Evolutionary conservation across 345 rosid genomes (phyloP).

Genomic region (Excoecaria agallocha): DNA sequence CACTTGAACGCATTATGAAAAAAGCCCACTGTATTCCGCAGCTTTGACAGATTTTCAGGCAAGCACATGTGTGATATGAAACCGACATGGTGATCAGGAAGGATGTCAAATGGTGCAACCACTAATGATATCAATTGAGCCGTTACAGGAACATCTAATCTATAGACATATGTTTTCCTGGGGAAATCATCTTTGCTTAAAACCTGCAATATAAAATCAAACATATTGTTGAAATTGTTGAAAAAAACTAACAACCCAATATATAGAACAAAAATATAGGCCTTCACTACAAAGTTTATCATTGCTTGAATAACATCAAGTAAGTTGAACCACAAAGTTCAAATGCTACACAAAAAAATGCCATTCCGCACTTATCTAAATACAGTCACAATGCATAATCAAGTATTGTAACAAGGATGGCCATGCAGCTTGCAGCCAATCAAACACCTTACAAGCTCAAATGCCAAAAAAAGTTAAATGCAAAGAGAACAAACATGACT

Average conservation of each 20-base stretch:
- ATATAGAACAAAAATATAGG: not conserved
- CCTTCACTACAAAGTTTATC: not conserved
- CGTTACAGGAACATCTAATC: slow-evolving; percentile 72
- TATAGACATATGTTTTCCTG: slow-evolving; percentile 78
- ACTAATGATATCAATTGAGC: slow-evolving; percentile 86
- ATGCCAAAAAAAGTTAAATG: not conserved
- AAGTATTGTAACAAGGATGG: not conserved
- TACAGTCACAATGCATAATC: not conserved
- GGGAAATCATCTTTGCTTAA: slow-evolving; percentile 88
- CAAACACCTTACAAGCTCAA: not conserved
- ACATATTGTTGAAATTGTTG: not conserved
- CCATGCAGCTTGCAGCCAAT: not conserved
- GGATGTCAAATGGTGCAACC: slow-evolving; percentile 81
- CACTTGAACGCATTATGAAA: slow-evolving; percentile 90
- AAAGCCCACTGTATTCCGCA: slow-evolving; percentile 73
- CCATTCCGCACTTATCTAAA: not conserved
- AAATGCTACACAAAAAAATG: not conserved
- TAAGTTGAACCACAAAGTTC: not conserved
- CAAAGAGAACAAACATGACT: not conserved
- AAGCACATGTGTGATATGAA: slow-evolving; percentile 81
- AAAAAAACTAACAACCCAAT: slow-evolving; percentile 2
- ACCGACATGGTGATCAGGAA: slow-evolving; percentile 63
- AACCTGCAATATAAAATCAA: slow-evolving; percentile 46
- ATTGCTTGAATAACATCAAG: not conserved
- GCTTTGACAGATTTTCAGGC: slow-evolving; percentile 53